phyloP scores from a whole-genome alignment of 768 basidiomycete genomes.

The Tulasnella sp. region DNA sequence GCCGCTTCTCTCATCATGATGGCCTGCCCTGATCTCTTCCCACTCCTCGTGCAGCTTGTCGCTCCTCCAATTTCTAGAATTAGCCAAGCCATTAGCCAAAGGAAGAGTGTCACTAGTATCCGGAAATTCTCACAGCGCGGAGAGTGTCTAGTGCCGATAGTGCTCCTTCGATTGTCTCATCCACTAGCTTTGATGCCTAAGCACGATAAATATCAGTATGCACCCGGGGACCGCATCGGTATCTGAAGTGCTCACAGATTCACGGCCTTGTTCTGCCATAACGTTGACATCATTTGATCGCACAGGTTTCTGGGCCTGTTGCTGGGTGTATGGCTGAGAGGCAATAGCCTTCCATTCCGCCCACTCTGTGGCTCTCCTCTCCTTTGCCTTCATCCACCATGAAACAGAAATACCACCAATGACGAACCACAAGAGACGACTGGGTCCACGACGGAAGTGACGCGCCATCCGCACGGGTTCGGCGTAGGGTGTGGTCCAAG shows the following conservation, averaged over 20 bases:
- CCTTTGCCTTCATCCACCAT: slow-evolving; percentile 16
- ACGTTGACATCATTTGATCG: neutral
- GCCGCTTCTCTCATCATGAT: too few species aligned
- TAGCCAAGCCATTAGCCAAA: neutral
- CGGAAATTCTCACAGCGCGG: neutral
- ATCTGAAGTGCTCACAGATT: neutral
- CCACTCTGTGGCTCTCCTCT: neutral
- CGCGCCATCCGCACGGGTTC: neutral
- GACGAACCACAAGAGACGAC: slow-evolving; percentile 13
- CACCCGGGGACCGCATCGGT: neutral
- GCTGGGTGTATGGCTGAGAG: neutral
- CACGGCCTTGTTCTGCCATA: neutral
- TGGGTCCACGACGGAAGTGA: neutral
- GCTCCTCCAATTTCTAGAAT: slow-evolving; percentile 6
- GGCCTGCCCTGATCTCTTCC: neutral
- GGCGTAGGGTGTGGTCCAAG: neutral
- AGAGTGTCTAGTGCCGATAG: slow-evolving; percentile 9
- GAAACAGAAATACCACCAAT: slow-evolving; percentile 13
- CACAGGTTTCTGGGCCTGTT: neutral
- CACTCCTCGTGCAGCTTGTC: neutral
- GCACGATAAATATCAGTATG: neutral
- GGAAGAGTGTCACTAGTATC: neutral
- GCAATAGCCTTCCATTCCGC: neutral
- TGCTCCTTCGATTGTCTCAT: slow-evolving; percentile 10
- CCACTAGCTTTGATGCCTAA: slow-evolving; percentile 9